A percentile compares a stretch with the other conserved stretches of the same genome.
Conservation (phyloP, 2,329 filamentous ascomycete species). For the Colletotrichum sp. region DNA sequence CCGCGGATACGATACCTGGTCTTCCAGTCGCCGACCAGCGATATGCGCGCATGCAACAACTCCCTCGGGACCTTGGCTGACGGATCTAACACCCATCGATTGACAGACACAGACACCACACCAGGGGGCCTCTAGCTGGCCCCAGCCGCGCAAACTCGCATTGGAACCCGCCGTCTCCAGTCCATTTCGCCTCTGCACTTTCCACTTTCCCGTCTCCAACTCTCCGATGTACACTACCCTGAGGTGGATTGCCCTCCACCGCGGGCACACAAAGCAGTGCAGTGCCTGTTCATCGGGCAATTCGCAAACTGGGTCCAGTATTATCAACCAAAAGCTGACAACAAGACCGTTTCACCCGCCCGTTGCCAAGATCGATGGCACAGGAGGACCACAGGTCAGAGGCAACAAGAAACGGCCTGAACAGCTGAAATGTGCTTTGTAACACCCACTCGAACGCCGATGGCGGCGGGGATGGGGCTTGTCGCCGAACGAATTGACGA, state of each 20-base stretch:
- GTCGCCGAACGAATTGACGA: background rate
- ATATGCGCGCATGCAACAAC: background rate
- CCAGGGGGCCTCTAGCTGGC: background rate
- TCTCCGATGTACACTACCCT: background rate
- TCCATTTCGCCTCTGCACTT: background rate
- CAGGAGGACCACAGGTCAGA: background rate
- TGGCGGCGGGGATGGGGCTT: background rate
- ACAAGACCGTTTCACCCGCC: background rate
- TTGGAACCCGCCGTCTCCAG: background rate
- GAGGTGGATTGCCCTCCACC: background rate
- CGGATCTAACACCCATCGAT: background rate
- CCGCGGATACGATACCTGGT: background rate
- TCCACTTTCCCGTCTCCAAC: background rate
- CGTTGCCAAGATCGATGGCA: slow-evolving; percentile 9
- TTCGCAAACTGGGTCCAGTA: background rate
- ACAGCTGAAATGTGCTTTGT: background rate
- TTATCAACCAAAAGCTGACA: background rate
- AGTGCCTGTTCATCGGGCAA: background rate
- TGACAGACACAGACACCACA: background rate
- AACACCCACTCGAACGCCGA: background rate
- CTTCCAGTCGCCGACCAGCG: background rate
- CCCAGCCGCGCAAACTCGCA: background rate
- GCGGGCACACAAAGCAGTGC: background rate
- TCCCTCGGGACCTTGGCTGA: background rate
- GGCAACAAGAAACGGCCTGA: background rate